A percentile compares a stretch with the other conserved stretches of the same genome.
Evolutionary conservation across 2,329 filamentous ascomycete species (phyloP).

Genomic region (Amauroascus niger): DNA sequence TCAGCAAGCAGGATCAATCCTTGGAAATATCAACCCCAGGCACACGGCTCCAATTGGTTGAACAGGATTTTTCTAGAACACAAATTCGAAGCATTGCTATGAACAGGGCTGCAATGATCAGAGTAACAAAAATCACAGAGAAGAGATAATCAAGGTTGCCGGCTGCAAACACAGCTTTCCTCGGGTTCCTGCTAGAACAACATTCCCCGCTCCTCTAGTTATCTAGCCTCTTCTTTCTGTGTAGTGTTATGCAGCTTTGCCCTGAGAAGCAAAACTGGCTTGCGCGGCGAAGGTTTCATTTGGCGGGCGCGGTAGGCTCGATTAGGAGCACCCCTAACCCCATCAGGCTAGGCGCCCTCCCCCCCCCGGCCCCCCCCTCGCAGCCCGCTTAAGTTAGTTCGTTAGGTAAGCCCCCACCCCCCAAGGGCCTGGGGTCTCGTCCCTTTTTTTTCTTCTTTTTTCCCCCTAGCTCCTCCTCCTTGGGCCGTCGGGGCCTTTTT

Average conservation of each 20-base stretch:
- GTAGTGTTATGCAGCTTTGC: too few relatives aligned
- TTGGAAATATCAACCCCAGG: neutral
- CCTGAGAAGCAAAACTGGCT: neutral
- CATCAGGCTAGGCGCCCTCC: neutral
- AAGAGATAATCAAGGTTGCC: too few relatives aligned
- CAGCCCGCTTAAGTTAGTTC: too few relatives aligned
- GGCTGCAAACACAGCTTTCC: too few relatives aligned
- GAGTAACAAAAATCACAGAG: too few relatives aligned
- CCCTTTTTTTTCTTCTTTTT: neutral
- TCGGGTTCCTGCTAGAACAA: too few relatives aligned
- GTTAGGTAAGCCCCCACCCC: neutral
- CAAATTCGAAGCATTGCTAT: neutral
- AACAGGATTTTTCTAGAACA: neutral
- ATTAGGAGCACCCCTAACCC: neutral
- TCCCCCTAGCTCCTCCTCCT: too few relatives aligned
- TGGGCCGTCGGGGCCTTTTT: neutral
- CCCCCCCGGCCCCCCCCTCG: neutral
- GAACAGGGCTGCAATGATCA: neutral
- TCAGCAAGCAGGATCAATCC: neutral
- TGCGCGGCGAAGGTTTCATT: neutral
- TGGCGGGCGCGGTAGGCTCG: neutral
- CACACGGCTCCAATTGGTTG: neutral
- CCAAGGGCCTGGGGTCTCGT: too few relatives aligned
- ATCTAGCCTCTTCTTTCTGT: too few relatives aligned
- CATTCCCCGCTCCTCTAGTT: too few relatives aligned